A percentile compares a stretch with the other conserved stretches of the same genome.
phyloP scores from a whole-genome alignment of 352 stramenopile species.

The Blastocystis sp. region DNA sequence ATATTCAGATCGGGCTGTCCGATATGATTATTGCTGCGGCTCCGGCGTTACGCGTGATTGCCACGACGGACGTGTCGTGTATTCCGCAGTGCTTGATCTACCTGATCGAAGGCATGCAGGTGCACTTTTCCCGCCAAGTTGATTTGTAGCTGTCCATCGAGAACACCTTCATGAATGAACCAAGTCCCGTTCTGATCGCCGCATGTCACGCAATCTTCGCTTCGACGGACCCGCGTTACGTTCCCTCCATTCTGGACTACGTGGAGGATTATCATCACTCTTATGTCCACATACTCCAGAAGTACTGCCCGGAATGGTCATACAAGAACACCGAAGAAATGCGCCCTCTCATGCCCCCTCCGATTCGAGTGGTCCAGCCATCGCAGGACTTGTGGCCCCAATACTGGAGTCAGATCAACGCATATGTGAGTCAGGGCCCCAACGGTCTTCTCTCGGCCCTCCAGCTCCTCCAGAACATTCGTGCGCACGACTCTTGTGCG shows the following conservation, averaged over 20 bases:
- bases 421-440: conserved; percentile 11
- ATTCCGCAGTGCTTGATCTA: conserved; percentile 56
- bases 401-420: conserved; percentile 46
- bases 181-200: background rate
- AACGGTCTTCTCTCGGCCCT: conserved; percentile 4
- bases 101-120: conserved; percentile 40
- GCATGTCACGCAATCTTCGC: background rate
- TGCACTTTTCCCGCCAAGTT: background rate
- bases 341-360: background rate
- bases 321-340: background rate
- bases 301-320: conserved; percentile 49
- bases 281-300: background rate
- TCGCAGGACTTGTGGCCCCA: background rate
- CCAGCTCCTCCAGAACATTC: conserved; percentile 10
- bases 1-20: conserved; percentile 57
- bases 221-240: conserved; percentile 3
- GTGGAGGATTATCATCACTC: background rate
- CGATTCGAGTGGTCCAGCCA: background rate
- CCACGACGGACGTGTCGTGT: background rate
- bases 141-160: background rate
- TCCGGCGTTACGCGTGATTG: conserved; percentile 4
- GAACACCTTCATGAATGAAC: conserved; percentile 4
- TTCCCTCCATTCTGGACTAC: background rate
- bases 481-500: background rate
- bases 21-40: conserved; percentile 51